These are phyloP conservation scores for Neurospora tetraspora DNA, from an alignment of 495 filamentous ascomycete genomes.

Conservation along the genomic window DNA sequence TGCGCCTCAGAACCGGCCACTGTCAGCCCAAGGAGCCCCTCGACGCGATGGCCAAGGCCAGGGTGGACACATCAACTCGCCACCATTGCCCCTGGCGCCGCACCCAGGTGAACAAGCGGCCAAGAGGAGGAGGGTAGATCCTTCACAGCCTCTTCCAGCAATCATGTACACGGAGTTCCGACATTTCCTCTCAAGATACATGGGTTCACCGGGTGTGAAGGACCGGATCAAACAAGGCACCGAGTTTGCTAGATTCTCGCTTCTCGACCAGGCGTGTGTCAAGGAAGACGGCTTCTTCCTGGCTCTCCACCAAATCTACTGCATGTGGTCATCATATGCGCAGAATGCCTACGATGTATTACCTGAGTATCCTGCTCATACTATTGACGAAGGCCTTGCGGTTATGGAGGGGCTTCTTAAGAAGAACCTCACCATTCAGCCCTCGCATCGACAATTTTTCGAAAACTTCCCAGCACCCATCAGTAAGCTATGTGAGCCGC, in stretches of 20 bases:
- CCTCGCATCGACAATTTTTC: slow-evolving; percentile 40
- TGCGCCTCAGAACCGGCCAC: not conserved
- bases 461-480: slow-evolving; percentile 39
- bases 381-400: slow-evolving; percentile 26
- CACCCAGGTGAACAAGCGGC: not conserved
- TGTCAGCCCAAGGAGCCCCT: not conserved
- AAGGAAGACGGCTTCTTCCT: slow-evolving; percentile 53
- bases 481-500: slow-evolving; percentile 9
- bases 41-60: not conserved
- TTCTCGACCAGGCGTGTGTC: slow-evolving; percentile 48
- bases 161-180: not conserved
- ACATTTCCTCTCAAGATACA: not conserved
- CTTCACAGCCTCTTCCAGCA: not conserved
- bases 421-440: slow-evolving; percentile 26
- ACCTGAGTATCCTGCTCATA: not conserved
- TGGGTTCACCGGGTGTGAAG: not conserved
- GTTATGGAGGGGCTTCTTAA: slow-evolving; percentile 30
- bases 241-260: slow-evolving; percentile 42
- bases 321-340: slow-evolving; percentile 32
- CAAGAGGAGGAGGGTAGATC: not conserved
- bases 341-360: not conserved
- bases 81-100: not conserved
- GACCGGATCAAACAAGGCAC: slow-evolving; percentile 6
- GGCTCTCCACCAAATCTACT: slow-evolving; percentile 59
- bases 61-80: not conserved